Evolutionary conservation across 73 alveolate species (phyloP), one percentile per base, ranked within the genome.

Genomic region (Paramecium sonneborni): DNA sequence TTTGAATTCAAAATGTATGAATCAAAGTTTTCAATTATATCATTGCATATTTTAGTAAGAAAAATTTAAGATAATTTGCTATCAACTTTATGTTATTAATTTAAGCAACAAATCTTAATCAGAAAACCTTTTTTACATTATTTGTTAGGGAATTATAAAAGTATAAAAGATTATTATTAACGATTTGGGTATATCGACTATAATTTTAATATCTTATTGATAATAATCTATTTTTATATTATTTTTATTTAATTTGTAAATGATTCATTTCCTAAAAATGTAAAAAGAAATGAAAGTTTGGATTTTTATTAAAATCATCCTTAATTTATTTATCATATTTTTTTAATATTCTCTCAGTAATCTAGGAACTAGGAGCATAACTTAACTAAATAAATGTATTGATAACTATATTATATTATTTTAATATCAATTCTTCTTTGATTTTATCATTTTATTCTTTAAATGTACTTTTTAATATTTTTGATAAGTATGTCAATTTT

Each of bases 1-100:
- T 48, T 88, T 88, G 23, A 88, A 38, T 44, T 88, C 94, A 37
- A 46, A 46, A 39, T 88, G 37, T 20, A 38, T 20, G 11, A 21
- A 38, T 26, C 41, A n/a, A 12, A 69, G 24, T 26, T 69, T 56
- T 91, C 94, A 88, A 44, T 91, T 88, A 79, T 12, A 43, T 43
- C 41, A n/a, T 44, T 5, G 90, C 69, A 23, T 79, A 44, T 18
- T 38, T 46, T 3, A 24, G 34, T 79, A 21, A 79, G 32, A 39
- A 79, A 43, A 44, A 46, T 14, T 79, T 79, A 21, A 0, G 62
- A 32, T 44, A 79, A 34, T 2, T 41, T 39, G n/a, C 21, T 44
- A 26, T 79, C 39, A 8, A 76, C 90, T 43, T 43, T 43, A 14
- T 41, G 46, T 46, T 79, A n/a, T 79, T 9, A n/a, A 79, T 79